Conservation (phyloP, 2,329 filamentous ascomycete genomes). For the Stenocarpella maydis region DNA sequence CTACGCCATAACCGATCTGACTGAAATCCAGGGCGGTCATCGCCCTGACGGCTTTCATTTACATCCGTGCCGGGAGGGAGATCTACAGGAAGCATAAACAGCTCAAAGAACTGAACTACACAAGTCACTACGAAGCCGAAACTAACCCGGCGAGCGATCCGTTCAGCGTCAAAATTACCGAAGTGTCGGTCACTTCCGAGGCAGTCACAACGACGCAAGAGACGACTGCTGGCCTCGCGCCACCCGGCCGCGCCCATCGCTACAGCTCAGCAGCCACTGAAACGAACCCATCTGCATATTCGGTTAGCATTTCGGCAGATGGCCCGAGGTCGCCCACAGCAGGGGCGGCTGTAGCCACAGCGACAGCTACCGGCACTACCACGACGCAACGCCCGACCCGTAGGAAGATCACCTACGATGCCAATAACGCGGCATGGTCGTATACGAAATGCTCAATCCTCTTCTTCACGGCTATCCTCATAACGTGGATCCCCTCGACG, state of each 20-base stretch:
- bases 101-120: slow-evolving; percentile 58
- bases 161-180: slow-evolving; percentile 65
- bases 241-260: slow-evolving; percentile 40
- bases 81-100: slow-evolving; percentile 74
- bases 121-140: slow-evolving; percentile 54
- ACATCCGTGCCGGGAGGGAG: slow-evolving; percentile 69
- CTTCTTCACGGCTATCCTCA: slow-evolving; percentile 75
- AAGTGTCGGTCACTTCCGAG: slow-evolving; percentile 70
- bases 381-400: slow-evolving; percentile 41
- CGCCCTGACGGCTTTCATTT: slow-evolving; percentile 68
- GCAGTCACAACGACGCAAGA: slow-evolving; percentile 40
- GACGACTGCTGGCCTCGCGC: slow-evolving; percentile 45
- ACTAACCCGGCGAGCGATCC: slow-evolving; percentile 52
- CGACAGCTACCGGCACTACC: slow-evolving; percentile 27
- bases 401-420: slow-evolving; percentile 54
- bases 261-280: neutral
- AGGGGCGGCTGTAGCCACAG: neutral
- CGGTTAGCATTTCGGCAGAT: slow-evolving; percentile 56
- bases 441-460: slow-evolving; percentile 76
- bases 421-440: slow-evolving; percentile 71
- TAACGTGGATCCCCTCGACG: slow-evolving; percentile 81
- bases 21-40: slow-evolving; percentile 62
- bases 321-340: neutral
- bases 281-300: slow-evolving; percentile 48
- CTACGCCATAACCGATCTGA: neutral